Percentiles rank a stretch among this genome's conserved stretches.
Conservation (phyloP, 805 yeast genomes). For the Cyberlindnera mrakii region DNA sequence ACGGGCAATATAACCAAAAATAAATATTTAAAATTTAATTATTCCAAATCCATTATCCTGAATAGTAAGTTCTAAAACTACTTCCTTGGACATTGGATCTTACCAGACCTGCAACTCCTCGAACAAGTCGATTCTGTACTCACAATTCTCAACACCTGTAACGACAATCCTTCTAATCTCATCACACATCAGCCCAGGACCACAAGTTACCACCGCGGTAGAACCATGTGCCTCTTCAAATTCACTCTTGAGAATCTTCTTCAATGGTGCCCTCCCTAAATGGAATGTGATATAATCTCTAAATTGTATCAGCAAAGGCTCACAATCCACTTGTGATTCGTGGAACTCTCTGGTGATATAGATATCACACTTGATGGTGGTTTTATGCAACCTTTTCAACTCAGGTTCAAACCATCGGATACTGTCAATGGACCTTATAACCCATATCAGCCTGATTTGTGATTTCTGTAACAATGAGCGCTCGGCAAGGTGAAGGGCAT, state of each 20-base stretch:
- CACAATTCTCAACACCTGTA: conserved; percentile 32
- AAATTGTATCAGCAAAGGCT: conserved; percentile 5
- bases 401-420: conserved; percentile 40
- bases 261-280: conserved; percentile 43
- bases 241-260: conserved; percentile 32
- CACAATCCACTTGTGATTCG: background rate
- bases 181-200: conserved; percentile 60
- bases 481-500: conserved; percentile 27
- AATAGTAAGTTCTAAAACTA: too few relatives aligned
- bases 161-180: conserved; percentile 43
- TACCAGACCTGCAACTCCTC: conserved; percentile 79
- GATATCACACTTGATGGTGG: conserved; percentile 30
- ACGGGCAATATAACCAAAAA: background rate
- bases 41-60: background rate
- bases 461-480: conserved; percentile 21
- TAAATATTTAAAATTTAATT: background rate
- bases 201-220: conserved; percentile 54
- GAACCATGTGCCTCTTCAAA: conserved; percentile 37
- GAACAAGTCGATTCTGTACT: conserved; percentile 57
- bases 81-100: background rate
- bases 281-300: conserved; percentile 27
- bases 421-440: conserved; percentile 45
- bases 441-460: conserved; percentile 52
- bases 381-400: conserved; percentile 27
- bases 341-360: conserved; percentile 34